A percentile compares a stretch with the other conserved stretches of the same genome.
Conservation (phyloP, 2,329 filamentous ascomycete genomes). For the Cladosporium halotolerans region DNA sequence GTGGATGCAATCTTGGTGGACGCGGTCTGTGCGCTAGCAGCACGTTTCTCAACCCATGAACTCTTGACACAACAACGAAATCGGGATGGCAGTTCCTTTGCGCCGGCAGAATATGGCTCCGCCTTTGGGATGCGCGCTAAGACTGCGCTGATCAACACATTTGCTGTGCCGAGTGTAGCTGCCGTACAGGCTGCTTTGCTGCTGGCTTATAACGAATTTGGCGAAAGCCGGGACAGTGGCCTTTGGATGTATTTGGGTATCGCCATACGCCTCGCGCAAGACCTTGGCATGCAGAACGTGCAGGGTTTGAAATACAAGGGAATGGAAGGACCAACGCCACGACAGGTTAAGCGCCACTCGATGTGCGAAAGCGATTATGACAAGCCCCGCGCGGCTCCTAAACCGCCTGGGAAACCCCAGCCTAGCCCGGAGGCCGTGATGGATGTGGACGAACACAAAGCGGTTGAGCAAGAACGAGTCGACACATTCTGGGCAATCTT, state of each 20-base stretch:
- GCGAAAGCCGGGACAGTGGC: constrained; percentile 79
- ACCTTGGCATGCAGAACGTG: constrained; percentile 74
- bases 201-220: constrained; percentile 84
- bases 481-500: constrained; percentile 91
- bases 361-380: constrained; percentile 9
- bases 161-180: constrained; percentile 73
- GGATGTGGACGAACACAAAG: constrained; percentile 42
- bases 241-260: constrained; percentile 92
- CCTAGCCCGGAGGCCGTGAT: not conserved
- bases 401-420: constrained; percentile 39
- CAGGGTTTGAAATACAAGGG: constrained; percentile 62
- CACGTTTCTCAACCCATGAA: constrained; percentile 65
- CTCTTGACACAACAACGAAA: constrained; percentile 46
- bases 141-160: constrained; percentile 73
- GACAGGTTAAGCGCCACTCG: constrained; percentile 40
- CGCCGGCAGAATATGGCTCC: constrained; percentile 62
- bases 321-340: constrained; percentile 50
- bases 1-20: constrained; percentile 82
- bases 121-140: constrained; percentile 77
- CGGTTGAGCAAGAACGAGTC: constrained; percentile 71
- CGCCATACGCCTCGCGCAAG: constrained; percentile 75
- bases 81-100: constrained; percentile 41
- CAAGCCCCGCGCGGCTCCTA: constrained; percentile 35
- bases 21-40: constrained; percentile 74
- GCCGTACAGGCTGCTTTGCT: constrained; percentile 78